A percentile compares a stretch with the other conserved stretches of the same genome.
Conservation (phyloP, 1,284 basidiomycete species). For the Marasmius sp. region DNA sequence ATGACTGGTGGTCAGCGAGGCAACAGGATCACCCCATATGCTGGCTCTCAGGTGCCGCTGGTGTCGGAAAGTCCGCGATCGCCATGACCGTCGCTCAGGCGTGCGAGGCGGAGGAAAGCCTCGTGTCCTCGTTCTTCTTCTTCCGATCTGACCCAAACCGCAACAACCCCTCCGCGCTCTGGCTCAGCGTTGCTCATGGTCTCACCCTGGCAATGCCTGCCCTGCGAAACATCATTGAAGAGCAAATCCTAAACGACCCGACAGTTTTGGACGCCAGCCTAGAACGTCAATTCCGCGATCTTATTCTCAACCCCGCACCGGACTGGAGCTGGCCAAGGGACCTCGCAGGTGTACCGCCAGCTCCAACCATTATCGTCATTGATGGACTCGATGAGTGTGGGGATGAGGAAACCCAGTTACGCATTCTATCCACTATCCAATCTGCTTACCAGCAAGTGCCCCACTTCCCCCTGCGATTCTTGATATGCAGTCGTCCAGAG, state of each 20-base stretch:
- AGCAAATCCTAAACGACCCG: neutral
- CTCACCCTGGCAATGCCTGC: neutral
- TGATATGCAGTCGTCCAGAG: slow-evolving; percentile 20
- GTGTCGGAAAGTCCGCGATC: slow-evolving; percentile 18
- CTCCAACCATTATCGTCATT: slow-evolving; percentile 6
- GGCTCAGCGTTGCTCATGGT: neutral
- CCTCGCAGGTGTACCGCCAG: no score
- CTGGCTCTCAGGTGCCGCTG: slow-evolving; percentile 17
- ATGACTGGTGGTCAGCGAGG: slow-evolving; percentile 5
- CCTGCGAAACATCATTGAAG: neutral
- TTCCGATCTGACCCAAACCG: neutral
- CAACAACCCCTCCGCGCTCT: neutral
- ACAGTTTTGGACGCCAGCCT: neutral
- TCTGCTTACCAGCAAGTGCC: neutral
- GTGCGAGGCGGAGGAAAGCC: neutral
- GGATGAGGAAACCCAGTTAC: neutral
- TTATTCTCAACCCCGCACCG: neutral
- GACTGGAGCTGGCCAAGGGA: no score
- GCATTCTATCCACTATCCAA: neutral
- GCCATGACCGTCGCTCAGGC: slow-evolving; percentile 16
- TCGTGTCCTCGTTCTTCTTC: slow-evolving; percentile 19
- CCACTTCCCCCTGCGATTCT: slow-evolving; percentile 13
- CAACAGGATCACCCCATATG: slow-evolving; percentile 2
- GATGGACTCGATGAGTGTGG: slow-evolving; percentile 22
- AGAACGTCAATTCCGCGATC: neutral